phyloP scores from a whole-genome alignment of 805 yeast genomes.

The Spathaspora boniae region DNA sequence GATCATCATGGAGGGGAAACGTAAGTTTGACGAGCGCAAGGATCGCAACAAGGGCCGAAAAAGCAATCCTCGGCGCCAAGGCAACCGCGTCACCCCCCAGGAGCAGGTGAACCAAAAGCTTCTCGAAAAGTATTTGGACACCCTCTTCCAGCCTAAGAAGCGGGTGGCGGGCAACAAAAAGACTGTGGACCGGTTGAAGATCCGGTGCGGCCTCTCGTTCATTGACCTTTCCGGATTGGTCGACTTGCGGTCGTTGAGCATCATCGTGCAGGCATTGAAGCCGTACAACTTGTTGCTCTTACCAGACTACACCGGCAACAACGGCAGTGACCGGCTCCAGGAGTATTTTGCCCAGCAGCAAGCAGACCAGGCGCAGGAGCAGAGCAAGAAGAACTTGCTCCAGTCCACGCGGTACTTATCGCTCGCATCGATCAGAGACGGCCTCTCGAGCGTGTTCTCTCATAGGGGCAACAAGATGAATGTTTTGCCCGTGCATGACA shows the following conservation, averaged over 20 bases:
- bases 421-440: slow-evolving; percentile 28
- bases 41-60: slow-evolving; percentile 17
- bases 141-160: slow-evolving; percentile 50
- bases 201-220: slow-evolving; percentile 69
- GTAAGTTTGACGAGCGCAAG: slow-evolving; percentile 28
- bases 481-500: slow-evolving; percentile 29
- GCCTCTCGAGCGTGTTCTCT: slow-evolving; percentile 15
- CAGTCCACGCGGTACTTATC: slow-evolving; percentile 27
- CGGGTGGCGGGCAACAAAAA: slow-evolving; percentile 28
- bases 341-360: slow-evolving; percentile 29
- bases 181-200: slow-evolving; percentile 31
- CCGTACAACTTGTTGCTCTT: slow-evolving; percentile 68
- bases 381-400: slow-evolving; percentile 15
- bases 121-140: slow-evolving; percentile 41
- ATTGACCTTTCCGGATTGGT: slow-evolving; percentile 83
- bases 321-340: slow-evolving; percentile 27
- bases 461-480: slow-evolving; percentile 23
- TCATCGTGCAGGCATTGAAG: slow-evolving; percentile 73
- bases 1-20: slow-evolving; percentile 35
- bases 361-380: slow-evolving; percentile 22
- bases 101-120: slow-evolving; percentile 40
- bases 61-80: slow-evolving; percentile 15
- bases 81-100: slow-evolving; percentile 38
- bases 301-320: slow-evolving; percentile 38
- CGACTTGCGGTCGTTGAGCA: slow-evolving; percentile 75